Evolutionary conservation across 805 yeast species (phyloP), one percentile per base, ranked within the genome.

Genomic region (Lipomyces yamadae): DNA sequence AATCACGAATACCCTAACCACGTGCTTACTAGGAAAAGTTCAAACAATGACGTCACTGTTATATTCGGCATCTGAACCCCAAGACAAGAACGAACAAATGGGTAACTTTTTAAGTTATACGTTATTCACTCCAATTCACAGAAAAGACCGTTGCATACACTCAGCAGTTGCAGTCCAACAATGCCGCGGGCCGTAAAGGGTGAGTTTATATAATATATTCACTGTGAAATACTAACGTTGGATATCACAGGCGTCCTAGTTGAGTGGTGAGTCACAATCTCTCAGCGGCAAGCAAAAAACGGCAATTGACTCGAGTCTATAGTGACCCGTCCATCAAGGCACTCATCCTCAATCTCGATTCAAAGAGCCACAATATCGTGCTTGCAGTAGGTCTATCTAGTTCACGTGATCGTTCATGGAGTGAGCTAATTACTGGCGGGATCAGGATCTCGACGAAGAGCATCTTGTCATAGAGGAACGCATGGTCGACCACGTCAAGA

Each of bases 241-340:
- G 54, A 34, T 59, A 32, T 71, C 34, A 62, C 64, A 68, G 82
- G 81, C 37, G 74, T 74, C 45, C 71, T 78, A 29, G 72, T 78
- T 29, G 80, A 78, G 68, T 79, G 76, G 77, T 74, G 61, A 52
- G 69, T 29, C 24, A 34, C 34, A 10, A 52, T n/a, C 7, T 6
- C n/a, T 8, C 15, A 52, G 7, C 34, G 13, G n/a, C 63, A 39
- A 39, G 37, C n/a, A n/a, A n/a, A n/a, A n/a, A 4, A 15, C 34
- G 45, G 29, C 4, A 42, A 55, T 56, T 15, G n/a, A 24, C 58
- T 54, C 34, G 18, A 4, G 24, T 37, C 13, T 37, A 24, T 58
- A 75, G 98, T 76, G 99, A 94, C 76, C 98, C 99, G 1, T 91
- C 98, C 0, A 92, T 94, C 70, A 84, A 87, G 70, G 97, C 98